These are phyloP conservation scores for Xylariomycetidae sp. DNA, from an alignment of 2,329 filamentous ascomycete genomes.

Conservation along the genomic window DNA sequence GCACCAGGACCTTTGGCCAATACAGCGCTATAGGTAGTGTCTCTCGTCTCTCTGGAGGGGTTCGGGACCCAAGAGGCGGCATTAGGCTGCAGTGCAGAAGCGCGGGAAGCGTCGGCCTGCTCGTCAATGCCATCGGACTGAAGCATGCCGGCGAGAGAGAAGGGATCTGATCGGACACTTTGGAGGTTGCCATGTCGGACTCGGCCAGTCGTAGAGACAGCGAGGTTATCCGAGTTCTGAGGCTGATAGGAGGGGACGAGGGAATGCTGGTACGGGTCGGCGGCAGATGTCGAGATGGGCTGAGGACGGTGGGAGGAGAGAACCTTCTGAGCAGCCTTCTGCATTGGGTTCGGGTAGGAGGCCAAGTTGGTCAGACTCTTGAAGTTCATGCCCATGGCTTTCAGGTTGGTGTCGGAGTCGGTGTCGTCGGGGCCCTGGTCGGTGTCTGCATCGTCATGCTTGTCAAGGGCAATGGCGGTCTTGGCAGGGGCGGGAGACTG, in stretches of 20 bases:
- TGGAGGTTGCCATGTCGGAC: not conserved
- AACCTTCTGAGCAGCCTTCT: slow-evolving; percentile 43
- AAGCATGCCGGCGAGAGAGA: slow-evolving; percentile 4
- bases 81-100: slow-evolving; percentile 4
- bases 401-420: slow-evolving; percentile 26
- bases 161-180: slow-evolving; percentile 8
- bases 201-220: no score
- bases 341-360: slow-evolving; percentile 50
- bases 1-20: slow-evolving; percentile 32
- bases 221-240: no score
- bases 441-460: slow-evolving; percentile 4
- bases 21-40: slow-evolving; percentile 14
- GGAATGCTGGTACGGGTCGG: slow-evolving; percentile 8
- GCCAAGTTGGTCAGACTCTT: slow-evolving; percentile 48
- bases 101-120: slow-evolving; percentile 3
- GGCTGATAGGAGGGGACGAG: no score
- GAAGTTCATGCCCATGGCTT: slow-evolving; percentile 36
- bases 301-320: slow-evolving; percentile 28
- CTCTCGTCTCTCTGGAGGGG: slow-evolving; percentile 5
- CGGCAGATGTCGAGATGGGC: slow-evolving; percentile 10
- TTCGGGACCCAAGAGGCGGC: slow-evolving; percentile 6
- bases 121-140: slow-evolving; percentile 16
- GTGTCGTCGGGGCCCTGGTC: slow-evolving; percentile 21
- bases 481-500: slow-evolving; percentile 12
- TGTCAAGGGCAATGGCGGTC: not conserved